phyloP scores from a whole-genome alignment of 163 green algal species.

The Scenedesmus sp. region DNA sequence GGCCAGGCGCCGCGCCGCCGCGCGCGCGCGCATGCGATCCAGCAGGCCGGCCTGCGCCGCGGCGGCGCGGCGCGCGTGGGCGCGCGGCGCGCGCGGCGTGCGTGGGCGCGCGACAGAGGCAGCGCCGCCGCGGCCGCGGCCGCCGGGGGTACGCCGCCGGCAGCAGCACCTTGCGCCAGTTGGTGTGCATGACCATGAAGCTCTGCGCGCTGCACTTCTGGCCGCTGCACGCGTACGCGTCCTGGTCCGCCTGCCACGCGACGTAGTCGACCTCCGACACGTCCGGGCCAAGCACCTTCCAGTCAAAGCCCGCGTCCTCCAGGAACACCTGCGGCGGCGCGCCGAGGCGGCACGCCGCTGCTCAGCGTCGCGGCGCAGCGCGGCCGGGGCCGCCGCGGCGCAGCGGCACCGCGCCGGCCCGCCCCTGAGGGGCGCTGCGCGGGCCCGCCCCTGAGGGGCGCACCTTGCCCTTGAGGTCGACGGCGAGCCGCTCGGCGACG shows the following conservation, averaged over 20 bases:
- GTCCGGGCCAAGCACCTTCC: conserved; percentile 98
- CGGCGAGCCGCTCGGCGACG: conserved; percentile 61
- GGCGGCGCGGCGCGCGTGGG: too few species aligned
- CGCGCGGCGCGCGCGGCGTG: too few species aligned
- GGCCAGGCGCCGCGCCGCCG: conserved; percentile 71
- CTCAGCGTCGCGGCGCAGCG: too few species aligned
- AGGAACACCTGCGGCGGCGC: conserved; percentile 76
- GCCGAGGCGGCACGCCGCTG: too few species aligned
- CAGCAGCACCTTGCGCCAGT: conserved; percentile 58
- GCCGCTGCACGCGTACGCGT: conserved; percentile 95
- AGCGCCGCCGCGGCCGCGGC: too few species aligned
- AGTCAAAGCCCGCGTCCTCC: conserved; percentile 99
- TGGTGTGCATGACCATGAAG: conserved; percentile 97
- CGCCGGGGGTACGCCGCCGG: too few species aligned
- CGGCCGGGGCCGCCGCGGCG: too few species aligned
- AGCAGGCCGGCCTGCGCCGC: conserved; percentile 47
- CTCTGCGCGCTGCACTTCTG: conserved; percentile 98
- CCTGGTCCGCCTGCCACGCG: conserved; percentile 95
- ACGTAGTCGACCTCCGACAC: conserved; percentile 86
- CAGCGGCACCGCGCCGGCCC: too few species aligned
- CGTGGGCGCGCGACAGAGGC: too few species aligned
- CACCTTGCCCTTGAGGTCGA: conserved; percentile 54
- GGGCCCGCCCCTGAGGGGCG: too few species aligned
- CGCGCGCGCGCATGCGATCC: conserved; percentile 64
- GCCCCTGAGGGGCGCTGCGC: too few species aligned